phyloP scores from a whole-genome alignment of 1,284 basidiomycete genomes.

The Ustilago nuda region DNA sequence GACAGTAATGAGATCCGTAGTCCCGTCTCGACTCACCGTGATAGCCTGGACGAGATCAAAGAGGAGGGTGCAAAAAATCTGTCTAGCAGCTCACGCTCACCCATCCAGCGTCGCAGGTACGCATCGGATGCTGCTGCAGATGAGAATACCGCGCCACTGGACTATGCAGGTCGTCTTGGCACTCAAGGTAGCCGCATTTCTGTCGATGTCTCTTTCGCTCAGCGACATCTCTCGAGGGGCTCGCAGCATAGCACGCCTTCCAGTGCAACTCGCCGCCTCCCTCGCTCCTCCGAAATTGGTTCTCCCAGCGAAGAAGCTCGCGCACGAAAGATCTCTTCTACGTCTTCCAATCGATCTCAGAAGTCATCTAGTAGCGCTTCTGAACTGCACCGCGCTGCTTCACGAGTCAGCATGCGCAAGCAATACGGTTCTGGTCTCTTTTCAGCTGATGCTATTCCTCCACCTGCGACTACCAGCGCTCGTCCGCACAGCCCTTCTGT shows the following conservation, averaged over 20 bases:
- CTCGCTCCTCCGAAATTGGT: conserved; percentile 25
- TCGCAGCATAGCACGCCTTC: conserved; percentile 43
- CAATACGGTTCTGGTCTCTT: conserved; percentile 53
- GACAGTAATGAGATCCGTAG: conserved; percentile 10
- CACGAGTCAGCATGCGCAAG: conserved; percentile 52
- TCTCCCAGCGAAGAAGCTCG: conserved; percentile 51
- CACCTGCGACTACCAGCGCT: conserved; percentile 5
- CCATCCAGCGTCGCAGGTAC: conserved; percentile 32
- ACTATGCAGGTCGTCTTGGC: conserved; percentile 39
- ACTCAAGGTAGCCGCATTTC: conserved; percentile 47
- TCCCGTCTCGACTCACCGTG: conserved; percentile 15
- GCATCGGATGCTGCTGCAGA: conserved; percentile 44
- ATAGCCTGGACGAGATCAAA: conserved; percentile 39
- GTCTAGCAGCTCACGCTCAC: conserved; percentile 1
- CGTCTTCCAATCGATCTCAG: conserved; percentile 51
- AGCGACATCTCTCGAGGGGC: conserved; percentile 37
- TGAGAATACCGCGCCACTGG: conserved; percentile 13
- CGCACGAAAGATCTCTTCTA: conserved; percentile 53
- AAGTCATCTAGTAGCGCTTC: conserved; percentile 57
- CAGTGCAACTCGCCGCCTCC: conserved; percentile 20
- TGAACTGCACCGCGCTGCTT: conserved; percentile 53
- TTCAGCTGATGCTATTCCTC: conserved; percentile 35
- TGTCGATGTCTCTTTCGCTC: conserved; percentile 45
- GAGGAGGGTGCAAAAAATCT: conserved; percentile 21
- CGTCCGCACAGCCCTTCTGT: conserved; percentile 24